Percentiles rank a stretch among this genome's conserved stretches.
These are phyloP conservation scores for Breynia disticha DNA, from an alignment of 441 rosid species.

Conservation along the genomic window DNA sequence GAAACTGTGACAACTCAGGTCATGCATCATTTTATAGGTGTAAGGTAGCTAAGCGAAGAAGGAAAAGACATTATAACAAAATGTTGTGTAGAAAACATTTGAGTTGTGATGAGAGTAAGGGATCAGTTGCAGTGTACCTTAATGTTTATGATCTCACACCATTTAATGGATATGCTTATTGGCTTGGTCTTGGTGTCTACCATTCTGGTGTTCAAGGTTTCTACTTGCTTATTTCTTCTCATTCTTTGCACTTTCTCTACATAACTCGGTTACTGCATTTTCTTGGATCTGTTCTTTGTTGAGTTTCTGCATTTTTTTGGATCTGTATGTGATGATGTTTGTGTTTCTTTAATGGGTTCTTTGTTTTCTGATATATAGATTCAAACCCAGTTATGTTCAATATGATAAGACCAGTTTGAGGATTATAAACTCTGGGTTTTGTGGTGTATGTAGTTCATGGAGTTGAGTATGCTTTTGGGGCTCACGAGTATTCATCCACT, in stretches of 20 bases:
- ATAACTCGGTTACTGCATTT: background rate
- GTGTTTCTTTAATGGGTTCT: constrained; percentile 4
- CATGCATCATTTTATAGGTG: background rate
- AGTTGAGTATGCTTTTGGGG: constrained; percentile 90
- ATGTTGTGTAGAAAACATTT: constrained; percentile 64
- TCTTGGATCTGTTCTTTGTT: constrained; percentile 15
- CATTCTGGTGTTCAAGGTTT: constrained; percentile 97
- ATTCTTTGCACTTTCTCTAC: background rate
- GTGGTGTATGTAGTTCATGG: constrained; percentile 69
- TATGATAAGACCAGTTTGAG: background rate
- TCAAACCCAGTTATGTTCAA: background rate
- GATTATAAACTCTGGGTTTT: background rate
- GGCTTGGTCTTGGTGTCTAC: constrained; percentile 95
- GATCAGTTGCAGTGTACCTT: constrained; percentile 80
- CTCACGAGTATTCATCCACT: constrained; percentile 84
- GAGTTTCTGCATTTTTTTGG: background rate
- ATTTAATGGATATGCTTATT: constrained; percentile 84
- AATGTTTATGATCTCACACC: constrained; percentile 96
- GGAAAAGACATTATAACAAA: background rate
- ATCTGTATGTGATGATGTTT: background rate
- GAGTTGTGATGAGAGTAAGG: constrained; percentile 29
- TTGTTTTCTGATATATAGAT: background rate
- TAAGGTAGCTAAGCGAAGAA: background rate
- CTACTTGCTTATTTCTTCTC: constrained; percentile 8
- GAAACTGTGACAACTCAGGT: background rate